phyloP scores from a whole-genome alignment of 148 eudicot species.

The Heliosperma pusillum region DNA sequence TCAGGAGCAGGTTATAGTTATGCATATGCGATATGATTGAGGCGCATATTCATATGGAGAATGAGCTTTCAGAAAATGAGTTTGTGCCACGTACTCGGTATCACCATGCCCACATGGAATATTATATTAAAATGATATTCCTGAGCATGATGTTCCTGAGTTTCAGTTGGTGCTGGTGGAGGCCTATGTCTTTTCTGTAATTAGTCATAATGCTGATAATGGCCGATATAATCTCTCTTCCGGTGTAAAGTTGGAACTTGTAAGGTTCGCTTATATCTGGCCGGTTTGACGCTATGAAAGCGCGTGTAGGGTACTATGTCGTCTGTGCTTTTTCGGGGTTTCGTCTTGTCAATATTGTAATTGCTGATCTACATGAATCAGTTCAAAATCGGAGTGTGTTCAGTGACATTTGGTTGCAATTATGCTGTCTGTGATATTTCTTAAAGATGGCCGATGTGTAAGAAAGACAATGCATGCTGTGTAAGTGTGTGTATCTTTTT shows the following conservation, averaged over 20 bases:
- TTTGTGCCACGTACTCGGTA: not conserved
- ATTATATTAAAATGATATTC: no score
- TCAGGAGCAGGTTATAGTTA: not conserved
- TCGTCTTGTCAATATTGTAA: not conserved
- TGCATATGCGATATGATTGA: not conserved
- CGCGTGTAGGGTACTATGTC: no score
- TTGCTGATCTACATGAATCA: not conserved
- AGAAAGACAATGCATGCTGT: not conserved
- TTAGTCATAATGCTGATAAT: not conserved
- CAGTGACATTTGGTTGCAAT: not conserved
- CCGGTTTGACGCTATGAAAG: no score
- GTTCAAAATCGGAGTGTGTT: not conserved
- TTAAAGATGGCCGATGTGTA: not conserved
- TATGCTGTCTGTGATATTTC: not conserved
- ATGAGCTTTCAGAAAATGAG: not conserved
- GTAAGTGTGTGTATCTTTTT: not conserved
- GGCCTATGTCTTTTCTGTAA: not conserved
- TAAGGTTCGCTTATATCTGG: not conserved
- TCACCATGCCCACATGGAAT: not conserved
- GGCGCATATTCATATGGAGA: not conserved
- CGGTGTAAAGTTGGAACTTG: not conserved
- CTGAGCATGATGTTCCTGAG: not conserved
- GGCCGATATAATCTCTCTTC: not conserved
- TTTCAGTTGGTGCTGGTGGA: not conserved
- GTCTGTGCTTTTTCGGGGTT: no score